These are phyloP conservation scores for Casuarina glauca DNA, from an alignment of 306 rosid species.

Conservation along the genomic window DNA sequence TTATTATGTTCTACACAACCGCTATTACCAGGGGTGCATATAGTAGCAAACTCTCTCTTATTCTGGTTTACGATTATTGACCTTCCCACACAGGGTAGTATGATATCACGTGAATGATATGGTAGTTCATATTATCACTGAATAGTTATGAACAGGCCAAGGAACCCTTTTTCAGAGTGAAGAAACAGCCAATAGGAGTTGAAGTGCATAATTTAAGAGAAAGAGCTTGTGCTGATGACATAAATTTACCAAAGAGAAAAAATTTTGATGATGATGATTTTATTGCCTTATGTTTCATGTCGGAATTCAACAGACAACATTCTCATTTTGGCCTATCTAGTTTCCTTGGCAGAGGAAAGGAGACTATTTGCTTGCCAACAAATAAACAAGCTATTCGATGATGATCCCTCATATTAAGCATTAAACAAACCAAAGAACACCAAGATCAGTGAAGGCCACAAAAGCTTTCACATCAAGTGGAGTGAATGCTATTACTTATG, in stretches of 20 bases:
- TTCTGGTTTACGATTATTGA: background rate
- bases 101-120: background rate
- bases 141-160: background rate
- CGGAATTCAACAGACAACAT: background rate
- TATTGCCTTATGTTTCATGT: background rate
- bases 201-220: too few relatives aligned
- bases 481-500: background rate
- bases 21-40: background rate
- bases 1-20: background rate
- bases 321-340: background rate
- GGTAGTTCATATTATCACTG: background rate
- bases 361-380: too few relatives aligned
- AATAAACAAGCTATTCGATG: background rate
- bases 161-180: background rate
- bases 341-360: background rate
- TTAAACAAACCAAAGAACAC: background rate
- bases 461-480: constrained; percentile 19
- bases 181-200: background rate
- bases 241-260: too few relatives aligned
- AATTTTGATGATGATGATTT: background rate
- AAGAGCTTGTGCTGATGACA: too few relatives aligned
- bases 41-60: background rate
- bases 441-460: constrained; percentile 5
- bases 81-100: background rate
- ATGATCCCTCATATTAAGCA: background rate